Base-by-base conservation (phyloP, 164 flowering plant genomes). In the Chloranthus sessilifolius region DNA sequence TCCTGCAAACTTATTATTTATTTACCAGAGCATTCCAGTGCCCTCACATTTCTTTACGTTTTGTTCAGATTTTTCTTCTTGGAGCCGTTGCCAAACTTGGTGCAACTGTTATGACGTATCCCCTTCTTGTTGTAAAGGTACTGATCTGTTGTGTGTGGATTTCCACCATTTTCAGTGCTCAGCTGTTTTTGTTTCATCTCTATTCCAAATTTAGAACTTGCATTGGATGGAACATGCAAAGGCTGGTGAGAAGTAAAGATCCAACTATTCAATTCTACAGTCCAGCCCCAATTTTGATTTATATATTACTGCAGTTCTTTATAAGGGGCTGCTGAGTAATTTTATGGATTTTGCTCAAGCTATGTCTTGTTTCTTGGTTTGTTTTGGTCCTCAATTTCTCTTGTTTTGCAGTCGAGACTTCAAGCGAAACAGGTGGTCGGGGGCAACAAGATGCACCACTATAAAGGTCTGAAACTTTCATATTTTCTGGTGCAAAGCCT, bases 1-100 rank as follows among this genome's bases (percentile, higher is more conserved):
- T 30, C n/a, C 3, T 34, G 44, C 4, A 9, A 41, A n/a, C 44
- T 41, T 3, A 15, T 41, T 5, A 15, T 23, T 15, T 19, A 15
- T 41, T 10, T 12, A 50, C 19, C 8, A n/a, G 17, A 51, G 22
- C 19, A 10, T 8, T 22, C 19, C 30, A n/a, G 27, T 41, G 19
- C 4, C 42, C 19, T 50, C 29, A 26, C 40, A 43, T 26, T 15
- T 29, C 35, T 7, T 49, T 7, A 4, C 14, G 5, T 52, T 28
- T 17, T 59, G 60, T 34, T 29, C 55, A 88, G 96, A 64, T 86
- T 60, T 88, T 88, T 75, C 73, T 92, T 64, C 86, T 92, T 63
- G 96, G 95, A 60, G 98, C 98, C 66, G 43, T 85, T 60, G 96
- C 98, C 36, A 92, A 92, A 73, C 94, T 92, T 66, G 98, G 96